A percentile compares a stretch with the other conserved stretches of the same genome.
Conservation (phyloP, 192 early-diverging fungal genomes). For the Powellomyces hirtus region DNA sequence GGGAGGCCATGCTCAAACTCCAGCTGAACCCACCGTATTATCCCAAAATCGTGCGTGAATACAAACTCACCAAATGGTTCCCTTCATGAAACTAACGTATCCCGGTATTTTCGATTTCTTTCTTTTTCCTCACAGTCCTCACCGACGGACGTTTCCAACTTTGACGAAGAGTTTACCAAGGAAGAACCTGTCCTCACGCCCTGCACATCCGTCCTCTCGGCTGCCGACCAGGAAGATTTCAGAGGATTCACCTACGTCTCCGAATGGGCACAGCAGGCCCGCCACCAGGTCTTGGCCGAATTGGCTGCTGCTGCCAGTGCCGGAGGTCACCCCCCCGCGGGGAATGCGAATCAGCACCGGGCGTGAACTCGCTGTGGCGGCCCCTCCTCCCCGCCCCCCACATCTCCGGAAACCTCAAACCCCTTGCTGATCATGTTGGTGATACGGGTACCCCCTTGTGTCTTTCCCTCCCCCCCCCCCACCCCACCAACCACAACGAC, state of each 20-base stretch:
- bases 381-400: too few species aligned
- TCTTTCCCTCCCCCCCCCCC: too few species aligned
- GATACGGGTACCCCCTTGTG: too few species aligned
- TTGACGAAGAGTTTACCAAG: slow-evolving; percentile 97
- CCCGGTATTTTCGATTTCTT: not conserved
- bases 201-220: slow-evolving; percentile 75
- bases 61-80: not conserved
- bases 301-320: not conserved
- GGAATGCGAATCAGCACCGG: too few species aligned
- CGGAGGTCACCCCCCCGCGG: too few species aligned
- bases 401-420: too few species aligned
- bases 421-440: too few species aligned
- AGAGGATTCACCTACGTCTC: slow-evolving; percentile 72
- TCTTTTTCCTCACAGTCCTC: slow-evolving; percentile 36
- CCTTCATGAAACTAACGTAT: not conserved
- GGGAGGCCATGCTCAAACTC: slow-evolving; percentile 92
- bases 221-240: slow-evolving; percentile 91
- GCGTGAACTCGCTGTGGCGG: too few species aligned
- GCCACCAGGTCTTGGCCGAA: slow-evolving; percentile 14
- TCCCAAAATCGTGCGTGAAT: slow-evolving; percentile 72
- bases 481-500: too few species aligned
- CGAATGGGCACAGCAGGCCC: slow-evolving; percentile 44
- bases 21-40: slow-evolving; percentile 86
- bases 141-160: slow-evolving; percentile 91
- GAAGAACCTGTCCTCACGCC: slow-evolving; percentile 93